Base-by-base conservation (phyloP, 2,329 filamentous ascomycete species). In the Xylariomycetidae sp. region DNA sequence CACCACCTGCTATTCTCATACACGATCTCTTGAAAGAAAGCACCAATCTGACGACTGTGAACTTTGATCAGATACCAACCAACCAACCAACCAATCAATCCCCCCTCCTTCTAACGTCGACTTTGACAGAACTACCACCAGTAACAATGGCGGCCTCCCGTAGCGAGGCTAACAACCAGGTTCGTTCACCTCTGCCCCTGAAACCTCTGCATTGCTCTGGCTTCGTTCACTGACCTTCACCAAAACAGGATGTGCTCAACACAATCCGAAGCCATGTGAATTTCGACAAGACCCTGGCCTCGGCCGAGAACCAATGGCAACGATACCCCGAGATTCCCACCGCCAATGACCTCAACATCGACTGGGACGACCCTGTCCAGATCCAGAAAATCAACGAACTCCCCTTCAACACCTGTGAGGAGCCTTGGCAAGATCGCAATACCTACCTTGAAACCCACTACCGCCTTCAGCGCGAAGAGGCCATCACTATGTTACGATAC, bases 381-480 rank as follows among this genome's bases (percentile, higher is more conserved):
- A 29, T 33, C 3, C 40, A 29, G 3, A 33, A 38, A 53, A 61
- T 54, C 48, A 45, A 40, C 7, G 46, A 59, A 4, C 51, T 80
- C 0, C 59, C 64, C 0, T 48, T 62, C 0, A 87, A 87, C 46
- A 63, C 63, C 6, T 63, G 80, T 14, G 42, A 71, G 1, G 66
- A 67, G 0, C 63, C 78, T 0, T 90, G 81, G 67, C 42, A 59
- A 0, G 76, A 67, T 4, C 81, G 75, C 28, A 68, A 77, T 2
- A 65, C 70, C 0, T 95, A 94, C 37, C 64, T 95, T 0, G 65
- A 76, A 19, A 72, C 77, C 0, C 85, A 94, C 31, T 94, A 92
- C 51, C 67, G 77, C 3, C 71, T 95, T 2, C 67, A 88, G 6
- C 73, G 88, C 3, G 84, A 88, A 50, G 88, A 95, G 51, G 75